phyloP scores from a whole-genome alignment of 805 yeast genomes.

The Saccharomycopsis sp. region DNA sequence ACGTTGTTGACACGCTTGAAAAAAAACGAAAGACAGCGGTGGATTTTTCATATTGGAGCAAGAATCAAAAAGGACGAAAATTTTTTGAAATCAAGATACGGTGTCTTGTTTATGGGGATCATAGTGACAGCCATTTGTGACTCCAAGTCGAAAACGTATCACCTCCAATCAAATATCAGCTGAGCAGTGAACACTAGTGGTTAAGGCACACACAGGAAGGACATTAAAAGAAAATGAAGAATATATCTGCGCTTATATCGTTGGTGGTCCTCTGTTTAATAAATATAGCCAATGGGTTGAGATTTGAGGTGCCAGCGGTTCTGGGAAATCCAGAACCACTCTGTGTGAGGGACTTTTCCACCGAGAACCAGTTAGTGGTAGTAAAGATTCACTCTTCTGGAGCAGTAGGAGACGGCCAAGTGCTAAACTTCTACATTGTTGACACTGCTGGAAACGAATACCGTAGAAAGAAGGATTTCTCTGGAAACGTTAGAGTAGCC shows the following conservation, averaged over 20 bases:
- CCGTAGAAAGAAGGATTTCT: conserved; percentile 68
- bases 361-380: conserved; percentile 80
- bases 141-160: too few relatives aligned
- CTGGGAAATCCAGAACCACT: conserved; percentile 36
- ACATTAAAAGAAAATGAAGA: background rate
- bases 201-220: too few relatives aligned
- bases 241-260: background rate
- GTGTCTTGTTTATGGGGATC: background rate
- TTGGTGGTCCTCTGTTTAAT: conserved; percentile 3
- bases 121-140: too few relatives aligned
- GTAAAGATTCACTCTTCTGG: conserved; percentile 75
- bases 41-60: too few relatives aligned
- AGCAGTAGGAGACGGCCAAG: conserved; percentile 79
- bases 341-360: conserved; percentile 89
- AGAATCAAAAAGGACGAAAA: background rate
- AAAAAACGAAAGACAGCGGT: background rate
- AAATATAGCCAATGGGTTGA: conserved; percentile 9
- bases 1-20: background rate
- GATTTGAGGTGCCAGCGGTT: conserved; percentile 20
- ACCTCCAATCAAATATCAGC: too few relatives aligned
- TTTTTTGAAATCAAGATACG: background rate
- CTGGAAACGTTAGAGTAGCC: conserved; percentile 65
- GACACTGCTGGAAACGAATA: conserved; percentile 85
- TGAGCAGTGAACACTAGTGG: too few relatives aligned
- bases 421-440: conserved; percentile 54